Percentiles rank a stretch among this genome's conserved stretches.
phyloP scores from a whole-genome alignment of 2,329 filamentous ascomycete species.

The Curvularia hawaiiensis region DNA sequence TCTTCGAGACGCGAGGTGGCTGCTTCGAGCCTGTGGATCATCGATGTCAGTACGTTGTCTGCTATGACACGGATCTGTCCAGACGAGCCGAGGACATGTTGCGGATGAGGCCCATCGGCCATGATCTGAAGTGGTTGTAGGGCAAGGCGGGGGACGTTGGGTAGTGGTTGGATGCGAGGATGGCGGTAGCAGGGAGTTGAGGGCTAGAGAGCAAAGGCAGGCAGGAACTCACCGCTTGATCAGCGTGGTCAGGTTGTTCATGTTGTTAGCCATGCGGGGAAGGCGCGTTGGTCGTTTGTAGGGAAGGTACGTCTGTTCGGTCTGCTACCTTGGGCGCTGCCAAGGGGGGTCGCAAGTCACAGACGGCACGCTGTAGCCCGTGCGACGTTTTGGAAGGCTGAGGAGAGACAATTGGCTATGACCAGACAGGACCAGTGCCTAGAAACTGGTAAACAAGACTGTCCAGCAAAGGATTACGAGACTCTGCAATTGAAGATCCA shows the following conservation, averaged over 20 bases:
- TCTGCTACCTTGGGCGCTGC: constrained; percentile 27
- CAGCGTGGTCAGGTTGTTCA: constrained; percentile 95
- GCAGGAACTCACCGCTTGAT: constrained; percentile 83
- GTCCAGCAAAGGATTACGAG: not conserved
- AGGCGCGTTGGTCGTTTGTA: constrained; percentile 31
- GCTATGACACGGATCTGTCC: constrained; percentile 23
- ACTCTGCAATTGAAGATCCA: constrained; percentile 11
- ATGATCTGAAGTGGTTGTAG: constrained; percentile 10
- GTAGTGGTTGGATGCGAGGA: constrained; percentile 1
- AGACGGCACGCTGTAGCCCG: constrained; percentile 32
- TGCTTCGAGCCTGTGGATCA: constrained; percentile 81
- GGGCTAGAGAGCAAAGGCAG: not conserved
- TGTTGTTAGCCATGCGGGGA: constrained; percentile 75
- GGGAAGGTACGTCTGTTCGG: constrained; percentile 26
- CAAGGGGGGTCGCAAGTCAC: constrained; percentile 30
- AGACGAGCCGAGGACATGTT: constrained; percentile 23
- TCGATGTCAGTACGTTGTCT: constrained; percentile 55
- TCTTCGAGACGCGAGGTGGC: constrained; percentile 96
- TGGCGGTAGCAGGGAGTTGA: not conserved
- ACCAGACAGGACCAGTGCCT: not conserved
- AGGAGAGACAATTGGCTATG: not conserved
- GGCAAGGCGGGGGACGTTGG: not conserved
- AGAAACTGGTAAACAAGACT: not conserved
- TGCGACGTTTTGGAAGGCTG: constrained; percentile 5
- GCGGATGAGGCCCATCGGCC: constrained; percentile 16